Evolutionary conservation across 2,329 filamentous ascomycete genomes (phyloP).

Genomic region (Colletotrichum godetiae): DNA sequence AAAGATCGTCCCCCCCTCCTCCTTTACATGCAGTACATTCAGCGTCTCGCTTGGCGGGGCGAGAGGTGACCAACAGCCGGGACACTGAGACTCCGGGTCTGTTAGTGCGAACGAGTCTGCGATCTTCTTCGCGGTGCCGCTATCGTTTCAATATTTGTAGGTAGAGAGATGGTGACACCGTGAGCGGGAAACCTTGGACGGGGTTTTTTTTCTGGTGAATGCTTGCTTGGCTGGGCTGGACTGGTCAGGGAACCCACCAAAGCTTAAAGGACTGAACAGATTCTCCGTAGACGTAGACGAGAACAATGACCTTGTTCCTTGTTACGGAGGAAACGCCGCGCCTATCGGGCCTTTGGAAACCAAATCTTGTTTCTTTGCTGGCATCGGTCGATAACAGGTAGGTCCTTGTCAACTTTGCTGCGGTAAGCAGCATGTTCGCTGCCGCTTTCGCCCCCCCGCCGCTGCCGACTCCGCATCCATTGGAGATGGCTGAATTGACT

Average conservation of each 20-base stretch:
- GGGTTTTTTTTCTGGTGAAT: too few relatives aligned
- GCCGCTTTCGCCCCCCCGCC: too few relatives aligned
- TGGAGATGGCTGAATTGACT: neutral
- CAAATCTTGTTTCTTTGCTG: conserved; percentile 22
- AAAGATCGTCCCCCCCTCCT: conserved; percentile 3
- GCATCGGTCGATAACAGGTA: neutral
- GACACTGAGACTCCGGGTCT: neutral
- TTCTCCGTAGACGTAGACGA: neutral
- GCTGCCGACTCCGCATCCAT: neutral
- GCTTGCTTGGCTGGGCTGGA: too few relatives aligned
- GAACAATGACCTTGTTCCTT: conserved; percentile 8
- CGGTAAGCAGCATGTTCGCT: neutral
- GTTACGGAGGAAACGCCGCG: neutral
- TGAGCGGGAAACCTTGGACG: too few relatives aligned
- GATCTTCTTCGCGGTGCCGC: neutral
- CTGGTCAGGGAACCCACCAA: neutral
- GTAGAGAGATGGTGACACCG: too few relatives aligned
- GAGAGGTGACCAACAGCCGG: neutral
- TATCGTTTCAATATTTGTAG: neutral
- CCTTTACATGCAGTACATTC: neutral
- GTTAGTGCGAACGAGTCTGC: neutral
- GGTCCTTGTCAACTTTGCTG: neutral
- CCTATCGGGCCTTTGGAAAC: conserved; percentile 24
- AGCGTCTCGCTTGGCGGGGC: conserved; percentile 21
- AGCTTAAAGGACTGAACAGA: neutral